Percentiles rank a stretch among this genome's conserved stretches.
These are phyloP conservation scores for Jatropha podagrica DNA, from an alignment of 441 rosid genomes.

Conservation along the genomic window DNA sequence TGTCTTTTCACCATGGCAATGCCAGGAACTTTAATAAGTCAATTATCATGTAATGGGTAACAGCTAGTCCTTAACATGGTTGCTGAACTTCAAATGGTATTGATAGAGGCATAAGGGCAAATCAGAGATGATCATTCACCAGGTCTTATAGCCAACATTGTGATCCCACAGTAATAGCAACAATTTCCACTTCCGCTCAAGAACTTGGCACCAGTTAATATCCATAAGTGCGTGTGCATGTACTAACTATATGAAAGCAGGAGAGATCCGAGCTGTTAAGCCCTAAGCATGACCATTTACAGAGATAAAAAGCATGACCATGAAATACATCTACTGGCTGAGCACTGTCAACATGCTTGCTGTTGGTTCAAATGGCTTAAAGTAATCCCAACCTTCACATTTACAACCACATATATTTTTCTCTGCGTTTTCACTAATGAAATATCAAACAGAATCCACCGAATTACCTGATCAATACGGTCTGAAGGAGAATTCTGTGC, in stretches of 20 bases:
- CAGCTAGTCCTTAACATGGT: neutral
- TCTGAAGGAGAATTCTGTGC: conserved; percentile 39
- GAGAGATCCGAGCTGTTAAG: neutral
- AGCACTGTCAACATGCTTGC: neutral
- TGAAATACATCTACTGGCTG: neutral
- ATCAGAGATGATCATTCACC: neutral
- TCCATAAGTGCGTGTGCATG: neutral
- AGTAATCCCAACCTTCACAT: neutral
- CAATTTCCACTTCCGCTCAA: neutral
- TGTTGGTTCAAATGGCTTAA: neutral
- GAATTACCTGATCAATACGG: conserved; percentile 55
- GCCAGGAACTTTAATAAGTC: neutral
- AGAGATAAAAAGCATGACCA: too few relatives aligned
- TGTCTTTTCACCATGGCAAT: neutral
- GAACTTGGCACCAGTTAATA: neutral
- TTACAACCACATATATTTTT: conserved; percentile 10
- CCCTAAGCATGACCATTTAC: neutral
- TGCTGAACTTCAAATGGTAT: neutral
- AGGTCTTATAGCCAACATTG: neutral
- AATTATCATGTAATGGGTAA: neutral
- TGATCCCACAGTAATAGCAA: neutral
- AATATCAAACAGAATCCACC: neutral
- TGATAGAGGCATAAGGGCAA: neutral
- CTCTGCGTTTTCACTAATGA: neutral
- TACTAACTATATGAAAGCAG: neutral